Conservation (phyloP, 2,329 filamentous ascomycete species). For the Colletotrichum sublineola region DNA sequence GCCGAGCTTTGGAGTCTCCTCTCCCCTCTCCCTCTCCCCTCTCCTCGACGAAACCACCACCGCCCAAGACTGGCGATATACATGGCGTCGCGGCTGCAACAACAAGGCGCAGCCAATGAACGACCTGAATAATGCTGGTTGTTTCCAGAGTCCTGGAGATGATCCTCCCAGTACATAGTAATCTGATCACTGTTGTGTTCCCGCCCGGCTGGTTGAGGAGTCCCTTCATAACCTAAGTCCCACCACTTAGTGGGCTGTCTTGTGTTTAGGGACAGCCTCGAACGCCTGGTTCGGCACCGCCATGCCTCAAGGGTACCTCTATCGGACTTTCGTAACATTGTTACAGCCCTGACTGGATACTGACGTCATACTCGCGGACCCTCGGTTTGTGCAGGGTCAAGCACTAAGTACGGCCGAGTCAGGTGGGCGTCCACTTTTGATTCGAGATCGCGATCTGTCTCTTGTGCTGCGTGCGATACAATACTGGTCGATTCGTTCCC, state of each 20-base stretch:
- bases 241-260: conserved; percentile 5
- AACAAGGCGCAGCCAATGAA: not conserved
- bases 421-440: conserved; percentile 25
- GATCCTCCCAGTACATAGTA: not conserved
- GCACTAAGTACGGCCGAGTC: conserved; percentile 31
- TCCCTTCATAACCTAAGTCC: conserved; percentile 7
- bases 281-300: conserved; percentile 1
- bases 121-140: not conserved
- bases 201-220: not conserved
- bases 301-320: conserved; percentile 14
- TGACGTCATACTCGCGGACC: conserved; percentile 37
- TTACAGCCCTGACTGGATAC: conserved; percentile 17
- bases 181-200: not conserved
- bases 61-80: not conserved
- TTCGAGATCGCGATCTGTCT: conserved; percentile 20
- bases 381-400: conserved; percentile 35
- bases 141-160: not conserved
- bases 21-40: not conserved
- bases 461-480: not conserved
- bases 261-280: not conserved
- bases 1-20: not conserved
- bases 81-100: not conserved
- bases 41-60: not conserved
- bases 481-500: not conserved
- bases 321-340: conserved; percentile 22